Evolutionary conservation across 495 filamentous ascomycete genomes (phyloP).

Genomic region (Trichocladium antarcticum): DNA sequence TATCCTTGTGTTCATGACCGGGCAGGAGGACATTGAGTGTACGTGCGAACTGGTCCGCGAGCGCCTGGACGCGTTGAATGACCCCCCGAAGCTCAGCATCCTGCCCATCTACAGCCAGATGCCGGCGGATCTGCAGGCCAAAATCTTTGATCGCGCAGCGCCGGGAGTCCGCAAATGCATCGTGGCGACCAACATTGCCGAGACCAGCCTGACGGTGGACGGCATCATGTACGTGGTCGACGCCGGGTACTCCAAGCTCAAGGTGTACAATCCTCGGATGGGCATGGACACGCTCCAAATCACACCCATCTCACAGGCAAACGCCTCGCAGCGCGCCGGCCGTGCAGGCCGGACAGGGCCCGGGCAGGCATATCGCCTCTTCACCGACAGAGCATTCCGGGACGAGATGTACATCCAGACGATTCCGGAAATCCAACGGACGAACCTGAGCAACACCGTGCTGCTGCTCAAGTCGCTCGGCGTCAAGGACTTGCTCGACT

Average conservation of each 20-base stretch:
- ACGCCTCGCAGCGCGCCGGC: slow-evolving; percentile 84
- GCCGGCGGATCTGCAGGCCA: slow-evolving; percentile 95
- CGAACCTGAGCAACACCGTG: slow-evolving; percentile 90
- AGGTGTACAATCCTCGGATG: slow-evolving; percentile 98
- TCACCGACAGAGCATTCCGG: slow-evolving; percentile 87
- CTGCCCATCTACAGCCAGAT: slow-evolving; percentile 99
- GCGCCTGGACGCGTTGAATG: slow-evolving; percentile 79
- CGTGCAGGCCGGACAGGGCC: slow-evolving; percentile 92
- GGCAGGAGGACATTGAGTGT: slow-evolving; percentile 95
- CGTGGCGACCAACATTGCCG: slow-evolving; percentile 96
- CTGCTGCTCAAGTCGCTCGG: slow-evolving; percentile 89
- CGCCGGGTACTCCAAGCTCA: slow-evolving; percentile 89
- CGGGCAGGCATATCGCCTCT: slow-evolving; percentile 89
- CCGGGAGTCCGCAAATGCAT: slow-evolving; percentile 94
- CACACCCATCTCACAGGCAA: slow-evolving; percentile 95
- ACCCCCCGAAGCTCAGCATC: slow-evolving; percentile 89
- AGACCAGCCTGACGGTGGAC: slow-evolving; percentile 95
- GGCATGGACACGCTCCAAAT: slow-evolving; percentile 99
- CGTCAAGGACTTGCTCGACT: slow-evolving; percentile 89
- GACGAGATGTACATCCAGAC: slow-evolving; percentile 97
- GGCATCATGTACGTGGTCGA: slow-evolving; percentile 99
- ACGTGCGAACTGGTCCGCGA: slow-evolving; percentile 91
- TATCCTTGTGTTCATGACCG: slow-evolving; percentile 98
- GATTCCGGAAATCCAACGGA: slow-evolving; percentile 96
- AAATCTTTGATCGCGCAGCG: slow-evolving; percentile 86